Base-by-base conservation (phyloP, 768 basidiomycete species). In the Boletus eberwhitei region DNA sequence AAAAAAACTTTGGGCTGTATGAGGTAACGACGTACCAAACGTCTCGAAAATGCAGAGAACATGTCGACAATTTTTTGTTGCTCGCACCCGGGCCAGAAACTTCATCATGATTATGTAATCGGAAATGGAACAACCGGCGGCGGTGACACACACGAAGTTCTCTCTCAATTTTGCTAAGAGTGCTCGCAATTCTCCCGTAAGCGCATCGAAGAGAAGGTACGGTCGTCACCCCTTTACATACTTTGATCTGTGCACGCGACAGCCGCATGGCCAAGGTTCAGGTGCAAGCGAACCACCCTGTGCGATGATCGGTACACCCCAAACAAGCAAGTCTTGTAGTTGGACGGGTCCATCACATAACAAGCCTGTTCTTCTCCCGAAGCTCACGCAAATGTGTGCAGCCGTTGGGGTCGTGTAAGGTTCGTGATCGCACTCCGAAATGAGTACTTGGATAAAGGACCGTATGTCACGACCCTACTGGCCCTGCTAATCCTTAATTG, bases 21-120 rank as follows among this genome's bases (percentile, higher is more conserved):
- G 48, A 40, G 36, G 54, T 8, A 51, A 48, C 41, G 22, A 61
- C 73, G 37, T 39, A 75, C 73, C 59, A 73, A 39, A 12, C 69
- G 64, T 34, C 65, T 70, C 50, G 69, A 73, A 55, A 74, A 74
- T 54, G 72, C 71, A 41, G 73, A 70, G 57, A 74, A 74, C 72
- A 73, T 74, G 39, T 35, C 38, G 46, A 26, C 12, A 8, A 44
- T 43, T 16, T 11, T 19, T 29, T 14, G 6, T 16, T 8, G 11
- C 16, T 1, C 24, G 17, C 50, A 22, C 34, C 31, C 29, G 29
- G 29, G 29, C 1, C 7, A 36, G 38, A 40, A 48, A 21, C 24
- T 21, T 35, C 14, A 34, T 39, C 22, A 26, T 13, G 14, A 21
- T 63, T 53, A 62, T 36, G 41, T 63, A 57, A 58, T 6, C 16